Percentiles rank a stretch among this genome's conserved stretches.
Conservation (phyloP, 1,139 yeast genomes). For the Suhomyces maxii region DNA sequence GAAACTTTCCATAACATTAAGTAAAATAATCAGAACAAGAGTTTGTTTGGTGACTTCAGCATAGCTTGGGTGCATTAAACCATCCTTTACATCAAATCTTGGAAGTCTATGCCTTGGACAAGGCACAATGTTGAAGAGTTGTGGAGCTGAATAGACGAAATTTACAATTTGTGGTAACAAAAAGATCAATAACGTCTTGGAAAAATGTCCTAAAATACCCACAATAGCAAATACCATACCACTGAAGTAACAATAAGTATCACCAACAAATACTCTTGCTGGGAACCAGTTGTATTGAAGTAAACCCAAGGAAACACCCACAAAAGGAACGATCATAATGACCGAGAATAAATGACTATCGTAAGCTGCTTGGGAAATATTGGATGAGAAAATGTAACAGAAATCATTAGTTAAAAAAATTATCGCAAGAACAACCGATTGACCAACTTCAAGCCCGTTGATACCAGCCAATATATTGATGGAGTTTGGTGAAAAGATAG, state of each 20-base stretch:
- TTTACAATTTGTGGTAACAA: conserved; percentile 89
- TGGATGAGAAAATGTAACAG: conserved; percentile 55
- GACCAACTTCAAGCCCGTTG: conserved; percentile 96
- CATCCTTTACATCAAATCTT: conserved; percentile 62
- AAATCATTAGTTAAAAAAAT: conserved; percentile 74
- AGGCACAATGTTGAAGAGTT: conserved; percentile 77
- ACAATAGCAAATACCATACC: conserved; percentile 99
- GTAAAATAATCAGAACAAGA: conserved; percentile 25
- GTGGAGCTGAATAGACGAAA: conserved; percentile 87
- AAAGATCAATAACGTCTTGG: conserved; percentile 83
- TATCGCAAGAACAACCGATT: conserved; percentile 73
- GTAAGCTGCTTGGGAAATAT: conserved; percentile 56
- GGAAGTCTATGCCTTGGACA: conserved; percentile 98
- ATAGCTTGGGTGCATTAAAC: conserved; percentile 69
- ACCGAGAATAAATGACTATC: conserved; percentile 84
- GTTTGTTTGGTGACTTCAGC: conserved; percentile 26
- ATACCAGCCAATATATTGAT: conserved; percentile 95
- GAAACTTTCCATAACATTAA: conserved; percentile 40
- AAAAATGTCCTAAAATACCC: conserved; percentile 93
- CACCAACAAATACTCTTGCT: conserved; percentile 93
- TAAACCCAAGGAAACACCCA: conserved; percentile 81
- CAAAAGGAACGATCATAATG: conserved; percentile 76
- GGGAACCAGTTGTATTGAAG: conserved; percentile 87
- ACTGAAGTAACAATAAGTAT: conserved; percentile 94
- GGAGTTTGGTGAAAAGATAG: conserved; percentile 95